Evolutionary conservation across 805 yeast species (phyloP).

Genomic region (Saccharomycopsis sp.): DNA sequence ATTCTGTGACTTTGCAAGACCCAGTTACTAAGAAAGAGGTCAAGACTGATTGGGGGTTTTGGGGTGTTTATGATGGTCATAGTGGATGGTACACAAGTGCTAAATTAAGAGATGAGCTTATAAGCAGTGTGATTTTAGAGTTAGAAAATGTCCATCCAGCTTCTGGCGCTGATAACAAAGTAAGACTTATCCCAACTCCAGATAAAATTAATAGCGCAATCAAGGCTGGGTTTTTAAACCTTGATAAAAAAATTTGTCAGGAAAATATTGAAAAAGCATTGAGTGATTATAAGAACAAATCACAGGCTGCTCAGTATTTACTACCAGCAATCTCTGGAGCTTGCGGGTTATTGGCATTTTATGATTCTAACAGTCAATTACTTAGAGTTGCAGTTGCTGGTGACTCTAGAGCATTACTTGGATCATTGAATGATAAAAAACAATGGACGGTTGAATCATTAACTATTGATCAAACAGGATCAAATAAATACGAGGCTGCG

Average conservation of each 20-base stretch:
- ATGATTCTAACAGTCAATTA: constrained; percentile 64
- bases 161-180: constrained; percentile 19
- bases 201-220: constrained; percentile 75
- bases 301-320: constrained; percentile 59
- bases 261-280: constrained; percentile 65
- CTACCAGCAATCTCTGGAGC: constrained; percentile 96
- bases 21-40: constrained; percentile 41
- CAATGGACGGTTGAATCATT: constrained; percentile 85
- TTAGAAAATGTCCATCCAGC: constrained; percentile 50
- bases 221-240: constrained; percentile 66
- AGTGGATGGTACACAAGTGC: constrained; percentile 93
- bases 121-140: constrained; percentile 70
- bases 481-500: constrained; percentile 79
- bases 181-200: constrained; percentile 57
- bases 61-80: constrained; percentile 96
- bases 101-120: constrained; percentile 73
- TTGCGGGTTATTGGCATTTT: constrained; percentile 83
- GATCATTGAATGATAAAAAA: constrained; percentile 56
- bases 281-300: constrained; percentile 51
- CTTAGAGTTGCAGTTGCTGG: constrained; percentile 94
- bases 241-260: constrained; percentile 83
- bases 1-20: constrained; percentile 67
- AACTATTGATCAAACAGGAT: constrained; percentile 90
- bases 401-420: constrained; percentile 88
- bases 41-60: constrained; percentile 76